Percentiles rank a stretch among this genome's conserved stretches.
These are phyloP conservation scores for Deinandra increscens DNA, from an alignment of 129 eudicot species.

Conservation along the genomic window DNA sequence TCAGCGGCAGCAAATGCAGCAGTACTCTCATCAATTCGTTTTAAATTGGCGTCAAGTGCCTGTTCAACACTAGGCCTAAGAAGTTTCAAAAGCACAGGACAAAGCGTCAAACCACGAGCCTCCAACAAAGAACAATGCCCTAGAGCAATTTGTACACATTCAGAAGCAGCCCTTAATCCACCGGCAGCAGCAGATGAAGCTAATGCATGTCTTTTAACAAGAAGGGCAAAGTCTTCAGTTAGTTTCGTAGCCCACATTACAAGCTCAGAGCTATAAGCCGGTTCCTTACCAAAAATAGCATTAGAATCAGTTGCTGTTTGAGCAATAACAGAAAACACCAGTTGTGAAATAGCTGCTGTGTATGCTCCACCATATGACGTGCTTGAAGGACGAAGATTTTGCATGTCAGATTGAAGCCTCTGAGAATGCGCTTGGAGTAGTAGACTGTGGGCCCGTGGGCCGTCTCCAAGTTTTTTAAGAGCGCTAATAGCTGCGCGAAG, in stretches of 20 bases:
- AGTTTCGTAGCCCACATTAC: conserved; percentile 98
- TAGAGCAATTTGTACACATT: conserved; percentile 95
- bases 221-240: conserved; percentile 74
- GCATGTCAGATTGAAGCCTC: conserved; percentile 84
- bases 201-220: conserved; percentile 89
- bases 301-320: conserved; percentile 88
- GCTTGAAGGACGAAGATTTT: conserved; percentile 88
- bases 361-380: conserved; percentile 99
- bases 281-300: conserved; percentile 75
- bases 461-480: conserved; percentile 92
- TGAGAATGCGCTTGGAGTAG: conserved; percentile 87
- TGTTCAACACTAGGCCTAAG: conserved; percentile 98
- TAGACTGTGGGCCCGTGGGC: conserved; percentile 89
- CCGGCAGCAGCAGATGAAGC: conserved; percentile 99
- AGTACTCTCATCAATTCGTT: conserved; percentile 91
- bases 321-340: conserved; percentile 88
- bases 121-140: conserved; percentile 95
- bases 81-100: conserved; percentile 85
- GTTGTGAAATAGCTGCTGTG: conserved; percentile 96
- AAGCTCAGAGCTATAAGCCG: conserved; percentile 85
- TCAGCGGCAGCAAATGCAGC: conserved; percentile 99
- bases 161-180: conserved; percentile 95
- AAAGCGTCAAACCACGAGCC: conserved; percentile 88
- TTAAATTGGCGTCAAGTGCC: conserved; percentile 89
- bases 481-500: conserved; percentile 90